Evolutionary conservation across 2,329 filamentous ascomycete species (phyloP).

Genomic region (Epicoccum nigrum): DNA sequence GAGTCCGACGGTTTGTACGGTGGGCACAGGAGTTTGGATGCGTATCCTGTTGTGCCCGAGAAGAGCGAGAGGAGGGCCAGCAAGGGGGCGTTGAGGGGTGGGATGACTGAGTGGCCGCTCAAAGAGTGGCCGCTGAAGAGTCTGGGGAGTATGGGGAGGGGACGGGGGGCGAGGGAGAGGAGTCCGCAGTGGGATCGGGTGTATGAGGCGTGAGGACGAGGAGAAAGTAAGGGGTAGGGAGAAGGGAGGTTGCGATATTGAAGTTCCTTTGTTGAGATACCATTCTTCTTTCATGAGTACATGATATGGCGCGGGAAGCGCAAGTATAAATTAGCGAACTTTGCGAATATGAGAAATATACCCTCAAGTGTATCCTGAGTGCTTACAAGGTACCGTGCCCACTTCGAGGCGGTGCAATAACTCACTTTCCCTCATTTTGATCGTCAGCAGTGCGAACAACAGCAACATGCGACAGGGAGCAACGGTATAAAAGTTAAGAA

Average conservation of each 20-base stretch:
- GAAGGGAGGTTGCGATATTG: neutral
- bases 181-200: slow-evolving; percentile 44
- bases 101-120: slow-evolving; percentile 41
- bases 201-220: slow-evolving; percentile 24
- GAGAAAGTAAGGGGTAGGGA: no score
- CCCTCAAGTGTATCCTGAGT: no score
- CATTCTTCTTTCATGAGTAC: neutral
- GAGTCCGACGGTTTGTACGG: slow-evolving; percentile 40
- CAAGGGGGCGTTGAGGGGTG: slow-evolving; percentile 20
- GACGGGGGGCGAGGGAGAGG: slow-evolving; percentile 29
- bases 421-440: no score
- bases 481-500: no score
- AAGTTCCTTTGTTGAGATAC: slow-evolving; percentile 4
- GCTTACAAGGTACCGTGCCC: no score
- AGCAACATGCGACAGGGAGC: no score
- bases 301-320: no score
- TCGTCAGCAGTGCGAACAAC: no score
- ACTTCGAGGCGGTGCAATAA: no score
- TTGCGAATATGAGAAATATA: neutral
- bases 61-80: slow-evolving; percentile 8
- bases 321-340: neutral
- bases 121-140: slow-evolving; percentile 17
- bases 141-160: slow-evolving; percentile 14
- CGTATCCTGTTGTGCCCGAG: slow-evolving; percentile 27
- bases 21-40: slow-evolving; percentile 34